Base-by-base conservation (phyloP, 257 asterid genomes). In the Lycium barbarum region DNA sequence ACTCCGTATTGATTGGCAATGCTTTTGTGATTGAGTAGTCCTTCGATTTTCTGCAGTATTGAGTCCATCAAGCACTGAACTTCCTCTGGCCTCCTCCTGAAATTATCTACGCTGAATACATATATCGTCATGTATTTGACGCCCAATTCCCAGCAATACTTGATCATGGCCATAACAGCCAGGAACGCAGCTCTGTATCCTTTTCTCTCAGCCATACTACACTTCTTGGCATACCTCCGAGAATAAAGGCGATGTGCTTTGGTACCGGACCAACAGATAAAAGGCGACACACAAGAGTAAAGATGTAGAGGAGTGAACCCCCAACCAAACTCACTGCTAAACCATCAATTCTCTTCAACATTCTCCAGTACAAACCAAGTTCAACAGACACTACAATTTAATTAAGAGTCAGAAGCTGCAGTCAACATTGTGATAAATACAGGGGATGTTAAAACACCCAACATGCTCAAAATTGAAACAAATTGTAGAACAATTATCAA, bases 41-140 rank as follows among this genome's bases (percentile, higher is more conserved):
- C 97, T 76, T 95, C 93, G 22, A 93, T 91, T 88, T 94, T 95
- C 88, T 92, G 96, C 20, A 89, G 86, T 91, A 94, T 92, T 86
- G 94, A 84, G 70, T 92, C 93, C 98, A 95, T 95, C 70, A 93
- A 54, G 11, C 9, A 66, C 84, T 90, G 86, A 22, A 95, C 95
- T 82, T 95, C 95, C 0, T 91, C 90, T 0, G 98, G 96, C 62
- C 84, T 87, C 66, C 99, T 86, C 76, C 76, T 94, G 93, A 94
- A 94, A 79, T 95, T 95, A 83, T 95, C 98, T 55, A 95, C 94
- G 92, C 97, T 94, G 90, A 95, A 95, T 3, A 93, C 98, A 22
- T 94, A 94, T 20, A 94, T 83, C 1, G 93, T 91, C 11, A 94
- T 73, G 66, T 92, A 90, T 9, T 90, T 87, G 36, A 95, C 90